Percentiles rank a stretch among this genome's conserved stretches.
Evolutionary conservation across 495 filamentous ascomycete species (phyloP).

Genomic region (Annulohypoxylon maeteangense): DNA sequence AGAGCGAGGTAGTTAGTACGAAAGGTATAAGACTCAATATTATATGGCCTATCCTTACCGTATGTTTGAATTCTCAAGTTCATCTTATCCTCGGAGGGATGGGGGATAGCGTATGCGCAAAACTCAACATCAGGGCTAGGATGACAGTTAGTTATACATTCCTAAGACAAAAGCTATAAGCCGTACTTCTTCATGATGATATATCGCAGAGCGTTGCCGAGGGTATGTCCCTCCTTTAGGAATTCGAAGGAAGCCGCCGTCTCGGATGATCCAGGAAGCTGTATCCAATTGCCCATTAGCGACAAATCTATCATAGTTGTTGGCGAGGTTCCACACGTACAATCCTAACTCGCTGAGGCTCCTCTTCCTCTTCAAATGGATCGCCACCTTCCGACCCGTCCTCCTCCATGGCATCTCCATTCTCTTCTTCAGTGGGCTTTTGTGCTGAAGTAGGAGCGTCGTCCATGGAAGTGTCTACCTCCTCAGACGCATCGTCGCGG

Average conservation of each 20-base stretch:
- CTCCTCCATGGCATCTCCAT: conserved; percentile 52
- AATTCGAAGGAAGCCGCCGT: conserved; percentile 85
- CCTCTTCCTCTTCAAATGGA: conserved; percentile 52
- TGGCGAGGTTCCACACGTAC: conserved; percentile 52
- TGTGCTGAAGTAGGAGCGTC: conserved; percentile 55
- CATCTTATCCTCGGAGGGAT: conserved; percentile 96
- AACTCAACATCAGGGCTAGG: conserved; percentile 91
- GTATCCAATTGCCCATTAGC: conserved; percentile 27
- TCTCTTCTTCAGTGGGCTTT: conserved; percentile 40
- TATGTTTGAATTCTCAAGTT: conserved; percentile 96
- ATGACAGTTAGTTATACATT: conserved; percentile 15
- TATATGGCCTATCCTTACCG: conserved; percentile 64
- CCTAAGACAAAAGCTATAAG: neutral
- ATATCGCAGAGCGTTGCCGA: conserved; percentile 92
- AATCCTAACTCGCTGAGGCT: conserved; percentile 66
- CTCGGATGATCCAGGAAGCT: conserved; percentile 77
- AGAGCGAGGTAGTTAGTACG: conserved; percentile 15
- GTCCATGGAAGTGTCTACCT: conserved; percentile 65
- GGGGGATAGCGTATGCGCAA: conserved; percentile 97
- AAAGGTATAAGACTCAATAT: neutral
- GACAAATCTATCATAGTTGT: neutral
- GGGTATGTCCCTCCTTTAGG: conserved; percentile 88
- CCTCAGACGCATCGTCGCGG: conserved; percentile 36
- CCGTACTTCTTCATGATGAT: conserved; percentile 98
- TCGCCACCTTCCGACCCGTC: conserved; percentile 57